phyloP scores from a whole-genome alignment of 345 rosid species.

The Euphorbia pulcherrima region DNA sequence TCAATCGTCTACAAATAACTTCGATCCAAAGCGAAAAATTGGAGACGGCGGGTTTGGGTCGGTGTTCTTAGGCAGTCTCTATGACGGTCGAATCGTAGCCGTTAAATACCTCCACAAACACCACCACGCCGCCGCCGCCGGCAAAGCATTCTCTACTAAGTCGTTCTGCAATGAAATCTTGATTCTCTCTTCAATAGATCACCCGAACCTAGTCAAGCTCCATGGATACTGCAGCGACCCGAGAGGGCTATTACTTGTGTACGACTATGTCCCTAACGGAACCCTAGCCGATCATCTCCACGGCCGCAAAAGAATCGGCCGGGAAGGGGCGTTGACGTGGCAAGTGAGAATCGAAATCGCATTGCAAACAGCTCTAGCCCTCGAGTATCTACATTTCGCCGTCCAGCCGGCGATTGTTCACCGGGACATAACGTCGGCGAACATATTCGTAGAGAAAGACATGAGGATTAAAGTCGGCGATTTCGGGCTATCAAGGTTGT shows the following conservation, averaged over 20 bases:
- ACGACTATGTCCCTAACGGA: conserved; percentile 82
- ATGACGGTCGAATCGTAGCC: conserved; percentile 68
- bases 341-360: conserved; percentile 77
- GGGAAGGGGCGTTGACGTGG: conserved; percentile 48
- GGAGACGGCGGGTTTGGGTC: conserved; percentile 97
- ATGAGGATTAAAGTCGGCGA: conserved; percentile 85
- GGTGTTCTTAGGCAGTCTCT: conserved; percentile 67
- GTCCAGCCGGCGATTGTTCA: conserved; percentile 71
- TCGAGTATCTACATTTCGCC: conserved; percentile 72
- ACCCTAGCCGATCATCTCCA: conserved; percentile 90
- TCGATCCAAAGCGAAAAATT: conserved; percentile 75
- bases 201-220: conserved; percentile 80
- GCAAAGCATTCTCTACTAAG: conserved; percentile 56
- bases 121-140: conserved; percentile 40
- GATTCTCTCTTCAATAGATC: conserved; percentile 73
- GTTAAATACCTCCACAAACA: conserved; percentile 80
- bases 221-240: conserved; percentile 97
- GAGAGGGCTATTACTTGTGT: conserved; percentile 80
- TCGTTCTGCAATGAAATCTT: conserved; percentile 90
- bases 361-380: conserved; percentile 59
- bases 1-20: conserved; percentile 62
- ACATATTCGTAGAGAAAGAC: conserved; percentile 79
- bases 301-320: conserved; percentile 35
- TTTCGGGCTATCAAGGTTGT: conserved; percentile 76
- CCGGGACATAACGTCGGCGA: conserved; percentile 74